Percentiles rank a stretch among this genome's conserved stretches.
Evolutionary conservation across 129 eudicot genomes (phyloP).

Genomic region (Glebionis coronaria): DNA sequence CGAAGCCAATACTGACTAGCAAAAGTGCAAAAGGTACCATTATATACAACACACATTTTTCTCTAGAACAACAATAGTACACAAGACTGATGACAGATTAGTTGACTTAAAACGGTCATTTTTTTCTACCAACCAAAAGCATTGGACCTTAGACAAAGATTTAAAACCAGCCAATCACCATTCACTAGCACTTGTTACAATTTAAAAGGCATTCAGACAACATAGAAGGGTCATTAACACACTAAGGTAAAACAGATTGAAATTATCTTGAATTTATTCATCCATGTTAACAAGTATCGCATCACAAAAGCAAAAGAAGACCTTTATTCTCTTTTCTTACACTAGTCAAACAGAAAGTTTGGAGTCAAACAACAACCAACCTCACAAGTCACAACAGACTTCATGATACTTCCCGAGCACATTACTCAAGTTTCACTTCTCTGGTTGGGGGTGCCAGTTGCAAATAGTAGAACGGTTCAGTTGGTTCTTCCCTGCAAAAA

Average conservation of each 20-base stretch:
- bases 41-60: background rate
- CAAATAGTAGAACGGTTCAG: conserved; percentile 79
- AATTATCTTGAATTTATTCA: background rate
- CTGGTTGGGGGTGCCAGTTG: conserved; percentile 81
- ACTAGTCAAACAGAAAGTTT: background rate
- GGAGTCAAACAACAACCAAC: conserved; percentile 12
- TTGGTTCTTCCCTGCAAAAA: conserved; percentile 90
- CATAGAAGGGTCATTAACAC: background rate
- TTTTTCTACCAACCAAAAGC: too few species aligned
- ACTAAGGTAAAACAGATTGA: background rate
- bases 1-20: background rate
- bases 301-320: conserved; percentile 4
- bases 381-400: conserved; percentile 5
- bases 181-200: too few species aligned
- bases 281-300: background rate
- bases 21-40: background rate
- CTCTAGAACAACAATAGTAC: too few species aligned
- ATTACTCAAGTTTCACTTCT: conserved; percentile 66
- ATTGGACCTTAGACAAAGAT: too few species aligned
- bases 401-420: background rate
- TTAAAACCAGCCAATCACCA: too few species aligned
- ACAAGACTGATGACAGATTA: background rate
- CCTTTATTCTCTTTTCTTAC: background rate
- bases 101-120: background rate
- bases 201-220: background rate